phyloP scores from a whole-genome alignment of 352 stramenopile genomes.

The Pythium folliculosum region DNA sequence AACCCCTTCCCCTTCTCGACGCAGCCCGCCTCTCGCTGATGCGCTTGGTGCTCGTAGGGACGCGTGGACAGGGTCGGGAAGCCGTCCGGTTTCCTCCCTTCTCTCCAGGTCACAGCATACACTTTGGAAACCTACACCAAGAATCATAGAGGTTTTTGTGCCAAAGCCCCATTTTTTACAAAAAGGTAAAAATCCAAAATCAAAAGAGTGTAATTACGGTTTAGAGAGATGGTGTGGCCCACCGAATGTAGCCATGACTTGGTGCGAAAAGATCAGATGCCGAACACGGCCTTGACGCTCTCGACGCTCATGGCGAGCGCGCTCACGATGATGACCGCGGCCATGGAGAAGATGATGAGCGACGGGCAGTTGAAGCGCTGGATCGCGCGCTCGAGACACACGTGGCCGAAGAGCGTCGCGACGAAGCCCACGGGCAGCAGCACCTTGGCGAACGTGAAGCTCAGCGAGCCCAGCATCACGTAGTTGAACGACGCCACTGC shows the following conservation, averaged over 20 bases:
- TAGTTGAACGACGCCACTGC: slow-evolving; percentile 73
- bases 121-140: background rate
- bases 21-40: background rate
- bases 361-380: slow-evolving; percentile 64
- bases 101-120: too few relatives aligned
- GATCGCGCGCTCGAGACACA: slow-evolving; percentile 52
- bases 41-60: background rate
- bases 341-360: slow-evolving; percentile 74
- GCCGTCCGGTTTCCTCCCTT: too few relatives aligned
- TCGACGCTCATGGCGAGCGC: slow-evolving; percentile 65
- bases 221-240: slow-evolving; percentile 5
- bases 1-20: background rate
- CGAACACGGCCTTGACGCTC: slow-evolving; percentile 36
- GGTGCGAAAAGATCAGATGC: slow-evolving; percentile 3
- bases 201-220: slow-evolving; percentile 21
- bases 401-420: slow-evolving; percentile 57
- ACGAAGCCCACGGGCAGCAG: slow-evolving; percentile 64
- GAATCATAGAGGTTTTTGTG: background rate
- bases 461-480: slow-evolving; percentile 49
- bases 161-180: background rate
- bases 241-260: slow-evolving; percentile 27
- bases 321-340: slow-evolving; percentile 62
- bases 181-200: background rate
- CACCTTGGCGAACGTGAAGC: slow-evolving; percentile 45
- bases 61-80: too few relatives aligned